These are phyloP conservation scores for Saccharomycopsis oosterbeekiorum DNA, from an alignment of 805 yeast genomes.

Conservation along the genomic window DNA sequence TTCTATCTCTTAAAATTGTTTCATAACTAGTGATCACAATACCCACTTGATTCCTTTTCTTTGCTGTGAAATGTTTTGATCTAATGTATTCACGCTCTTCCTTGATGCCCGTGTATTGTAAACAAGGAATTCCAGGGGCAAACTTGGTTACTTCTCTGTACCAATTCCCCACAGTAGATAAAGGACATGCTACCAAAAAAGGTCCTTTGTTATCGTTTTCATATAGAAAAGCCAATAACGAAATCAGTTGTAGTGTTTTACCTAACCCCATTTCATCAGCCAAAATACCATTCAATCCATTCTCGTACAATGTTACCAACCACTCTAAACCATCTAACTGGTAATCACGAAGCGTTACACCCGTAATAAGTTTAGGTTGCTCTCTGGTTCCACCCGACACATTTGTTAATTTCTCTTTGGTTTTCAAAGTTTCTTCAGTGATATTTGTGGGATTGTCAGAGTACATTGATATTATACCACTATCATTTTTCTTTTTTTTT, in stretches of 20 bases:
- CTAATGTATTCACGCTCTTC: slow-evolving; percentile 41
- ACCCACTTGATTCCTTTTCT: slow-evolving; percentile 31
- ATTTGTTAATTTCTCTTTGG: slow-evolving; percentile 20
- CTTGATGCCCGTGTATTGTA: slow-evolving; percentile 59
- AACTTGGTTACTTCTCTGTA: slow-evolving; percentile 56
- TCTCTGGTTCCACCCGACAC: slow-evolving; percentile 20
- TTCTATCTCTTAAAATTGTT: slow-evolving; percentile 59
- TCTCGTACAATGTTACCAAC: slow-evolving; percentile 80
- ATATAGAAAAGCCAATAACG: slow-evolving; percentile 62
- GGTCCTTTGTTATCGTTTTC: slow-evolving; percentile 78
- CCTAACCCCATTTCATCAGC: slow-evolving; percentile 99
- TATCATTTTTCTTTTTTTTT: slow-evolving; percentile 8
- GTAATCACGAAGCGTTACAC: slow-evolving; percentile 65
- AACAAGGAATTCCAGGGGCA: slow-evolving; percentile 57
- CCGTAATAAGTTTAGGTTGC: slow-evolving; percentile 49
- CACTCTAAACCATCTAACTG: slow-evolving; percentile 88
- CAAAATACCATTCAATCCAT: slow-evolving; percentile 87
- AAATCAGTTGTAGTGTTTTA: slow-evolving; percentile 81
- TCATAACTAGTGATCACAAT: slow-evolving; percentile 80
- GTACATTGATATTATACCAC: slow-evolving; percentile 19
- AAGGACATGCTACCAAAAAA: slow-evolving; percentile 67
- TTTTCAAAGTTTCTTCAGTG: slow-evolving; percentile 21
- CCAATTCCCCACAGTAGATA: slow-evolving; percentile 87
- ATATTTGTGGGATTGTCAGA: slow-evolving; percentile 5
- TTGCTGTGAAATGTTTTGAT: slow-evolving; percentile 20